Conservation (phyloP, 352 stramenopile genomes). For the Globisporangium okanoganense region DNA sequence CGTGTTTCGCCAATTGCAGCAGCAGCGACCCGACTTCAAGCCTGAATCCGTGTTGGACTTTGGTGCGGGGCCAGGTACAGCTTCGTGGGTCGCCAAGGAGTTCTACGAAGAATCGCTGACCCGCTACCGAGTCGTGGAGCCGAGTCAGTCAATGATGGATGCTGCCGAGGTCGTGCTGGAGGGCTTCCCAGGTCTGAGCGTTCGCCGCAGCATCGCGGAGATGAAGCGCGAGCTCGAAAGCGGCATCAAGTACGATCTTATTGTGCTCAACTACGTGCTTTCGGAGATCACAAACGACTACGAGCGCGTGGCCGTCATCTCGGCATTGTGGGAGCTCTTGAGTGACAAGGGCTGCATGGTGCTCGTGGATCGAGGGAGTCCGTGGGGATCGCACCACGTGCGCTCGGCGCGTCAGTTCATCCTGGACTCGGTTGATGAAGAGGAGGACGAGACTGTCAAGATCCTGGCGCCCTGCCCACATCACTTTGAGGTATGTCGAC, state of each 20-base stretch:
- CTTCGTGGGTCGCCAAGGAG: conserved; percentile 71
- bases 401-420: conserved; percentile 85
- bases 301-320: conserved; percentile 73
- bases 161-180: conserved; percentile 66
- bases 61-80: conserved; percentile 66
- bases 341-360: conserved; percentile 70
- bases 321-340: conserved; percentile 76
- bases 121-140: conserved; percentile 74
- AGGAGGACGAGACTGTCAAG: conserved; percentile 24
- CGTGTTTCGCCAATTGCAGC: conserved; percentile 62
- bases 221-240: conserved; percentile 73
- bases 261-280: conserved; percentile 72
- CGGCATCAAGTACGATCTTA: conserved; percentile 73
- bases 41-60: conserved; percentile 76
- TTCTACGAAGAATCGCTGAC: conserved; percentile 60
- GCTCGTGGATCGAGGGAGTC: conserved; percentile 74
- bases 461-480: conserved; percentile 80
- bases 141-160: conserved; percentile 85
- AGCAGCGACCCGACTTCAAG: conserved; percentile 45
- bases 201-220: conserved; percentile 66
- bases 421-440: conserved; percentile 58
- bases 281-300: conserved; percentile 83
- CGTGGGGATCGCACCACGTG: conserved; percentile 80
- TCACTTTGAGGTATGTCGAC: conserved; percentile 44
- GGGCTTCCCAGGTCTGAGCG: conserved; percentile 67